These are phyloP conservation scores for Flammula alnicola DNA, from an alignment of 1,284 basidiomycete species.

Conservation along the genomic window DNA sequence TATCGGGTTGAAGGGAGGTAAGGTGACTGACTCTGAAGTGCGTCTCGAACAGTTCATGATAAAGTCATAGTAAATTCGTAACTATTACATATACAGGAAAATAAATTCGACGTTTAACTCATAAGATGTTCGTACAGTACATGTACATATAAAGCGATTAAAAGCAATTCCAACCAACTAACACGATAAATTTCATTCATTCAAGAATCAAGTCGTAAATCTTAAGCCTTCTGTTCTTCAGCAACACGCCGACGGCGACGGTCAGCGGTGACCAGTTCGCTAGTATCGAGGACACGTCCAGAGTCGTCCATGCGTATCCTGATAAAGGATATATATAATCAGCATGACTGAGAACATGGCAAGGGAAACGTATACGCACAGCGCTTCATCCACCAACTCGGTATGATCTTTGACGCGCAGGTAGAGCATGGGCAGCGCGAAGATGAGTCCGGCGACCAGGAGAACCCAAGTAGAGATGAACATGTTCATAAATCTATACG, in stretches of 20 bases:
- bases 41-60: too few species aligned
- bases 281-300: constrained; percentile 24
- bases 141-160: too few species aligned
- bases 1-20: too few species aligned
- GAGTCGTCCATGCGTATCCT: constrained; percentile 40
- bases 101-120: too few species aligned
- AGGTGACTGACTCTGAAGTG: too few species aligned
- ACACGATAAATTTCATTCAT: too few species aligned
- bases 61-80: too few species aligned
- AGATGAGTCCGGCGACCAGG: constrained; percentile 50
- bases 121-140: too few species aligned
- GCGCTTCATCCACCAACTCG: constrained; percentile 45
- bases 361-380: constrained; percentile 37
- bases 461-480: constrained; percentile 59
- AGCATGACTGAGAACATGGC: neutral
- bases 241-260: neutral
- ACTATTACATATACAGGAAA: too few species aligned
- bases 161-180: too few species aligned
- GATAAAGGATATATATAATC: constrained; percentile 2
- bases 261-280: neutral
- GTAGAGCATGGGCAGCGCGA: constrained; percentile 58
- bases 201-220: too few species aligned
- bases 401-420: constrained; percentile 56
- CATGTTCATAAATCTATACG: constrained; percentile 56
- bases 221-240: neutral